Conservation (phyloP, 2,329 filamentous ascomycete species). For the Colletotrichum lupini region DNA sequence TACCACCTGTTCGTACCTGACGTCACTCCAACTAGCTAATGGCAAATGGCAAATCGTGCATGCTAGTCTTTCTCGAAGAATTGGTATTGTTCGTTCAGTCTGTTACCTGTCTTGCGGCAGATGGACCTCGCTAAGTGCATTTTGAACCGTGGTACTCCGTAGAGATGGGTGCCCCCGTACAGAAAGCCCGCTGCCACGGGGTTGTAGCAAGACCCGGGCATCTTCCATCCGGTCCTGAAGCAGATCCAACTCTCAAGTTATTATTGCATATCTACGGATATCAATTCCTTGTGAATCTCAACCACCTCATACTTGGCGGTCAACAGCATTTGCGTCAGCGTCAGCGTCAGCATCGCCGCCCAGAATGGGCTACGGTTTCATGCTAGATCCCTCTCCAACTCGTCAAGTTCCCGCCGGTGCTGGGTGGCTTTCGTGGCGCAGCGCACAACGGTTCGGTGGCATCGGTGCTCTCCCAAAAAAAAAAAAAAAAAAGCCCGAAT, state of each 20-base stretch:
- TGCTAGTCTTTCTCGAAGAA: not conserved
- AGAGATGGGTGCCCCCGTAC: no score
- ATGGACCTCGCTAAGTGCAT: no score
- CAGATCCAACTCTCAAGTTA: not conserved
- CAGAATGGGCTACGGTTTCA: not conserved
- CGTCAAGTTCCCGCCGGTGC: not conserved
- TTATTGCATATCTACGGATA: no score
- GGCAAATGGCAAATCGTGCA: not conserved
- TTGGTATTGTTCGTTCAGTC: not conserved
- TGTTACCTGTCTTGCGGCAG: no score
- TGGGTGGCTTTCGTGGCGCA: slow-evolving; percentile 7
- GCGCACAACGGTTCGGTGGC: not conserved
- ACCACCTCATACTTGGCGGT: not conserved
- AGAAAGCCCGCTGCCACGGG: no score
- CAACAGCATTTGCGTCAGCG: not conserved
- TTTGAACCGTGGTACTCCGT: no score
- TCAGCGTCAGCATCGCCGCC: not conserved
- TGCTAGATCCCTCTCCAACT: not conserved
- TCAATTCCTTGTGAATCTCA: no score
- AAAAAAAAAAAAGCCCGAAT: not conserved
- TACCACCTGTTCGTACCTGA: not conserved
- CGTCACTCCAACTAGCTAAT: not conserved
- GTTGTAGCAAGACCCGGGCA: no score
- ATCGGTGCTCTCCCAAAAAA: not conserved
- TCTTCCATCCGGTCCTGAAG: no score